Conservation (phyloP, 148 eudicot genomes). For the Pharnaceum exiguum region DNA sequence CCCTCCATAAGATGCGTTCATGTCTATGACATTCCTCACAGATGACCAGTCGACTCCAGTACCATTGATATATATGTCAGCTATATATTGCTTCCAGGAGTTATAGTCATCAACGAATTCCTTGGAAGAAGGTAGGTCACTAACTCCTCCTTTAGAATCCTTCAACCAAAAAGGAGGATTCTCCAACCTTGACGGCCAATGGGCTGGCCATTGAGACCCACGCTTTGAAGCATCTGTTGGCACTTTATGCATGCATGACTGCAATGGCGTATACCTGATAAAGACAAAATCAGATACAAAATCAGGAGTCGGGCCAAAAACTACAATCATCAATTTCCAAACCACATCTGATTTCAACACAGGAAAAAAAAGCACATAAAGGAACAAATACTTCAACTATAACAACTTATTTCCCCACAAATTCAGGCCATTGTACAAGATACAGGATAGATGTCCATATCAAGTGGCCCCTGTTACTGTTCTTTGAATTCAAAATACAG, state of each 20-base stretch:
- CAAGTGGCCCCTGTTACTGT: too few species aligned
- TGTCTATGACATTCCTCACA: conserved; percentile 90
- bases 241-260: conserved; percentile 63
- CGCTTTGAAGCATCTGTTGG: conserved; percentile 82
- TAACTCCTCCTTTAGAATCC: too few species aligned
- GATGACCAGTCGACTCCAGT: conserved; percentile 85
- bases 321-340: too few species aligned
- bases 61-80: conserved; percentile 77
- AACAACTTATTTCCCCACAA: too few species aligned
- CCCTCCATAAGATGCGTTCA: conserved; percentile 97
- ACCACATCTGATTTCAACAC: too few species aligned
- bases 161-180: conserved; percentile 89
- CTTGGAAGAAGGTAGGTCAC: too few species aligned
- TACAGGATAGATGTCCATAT: too few species aligned
- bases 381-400: too few species aligned
- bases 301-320: not conserved
- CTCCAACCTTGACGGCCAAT: conserved; percentile 93
- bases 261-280: conserved; percentile 66
- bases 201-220: conserved; percentile 96
- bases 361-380: too few species aligned
- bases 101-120: conserved; percentile 73
- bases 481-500: too few species aligned
- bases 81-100: conserved; percentile 81
- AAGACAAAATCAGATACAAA: conserved; percentile 2
- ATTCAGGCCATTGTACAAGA: too few species aligned